Evolutionary conservation across 2,329 filamentous ascomycete species (phyloP), one percentile per base, ranked within the genome.

Genomic region (Fusarium lyarnte): DNA sequence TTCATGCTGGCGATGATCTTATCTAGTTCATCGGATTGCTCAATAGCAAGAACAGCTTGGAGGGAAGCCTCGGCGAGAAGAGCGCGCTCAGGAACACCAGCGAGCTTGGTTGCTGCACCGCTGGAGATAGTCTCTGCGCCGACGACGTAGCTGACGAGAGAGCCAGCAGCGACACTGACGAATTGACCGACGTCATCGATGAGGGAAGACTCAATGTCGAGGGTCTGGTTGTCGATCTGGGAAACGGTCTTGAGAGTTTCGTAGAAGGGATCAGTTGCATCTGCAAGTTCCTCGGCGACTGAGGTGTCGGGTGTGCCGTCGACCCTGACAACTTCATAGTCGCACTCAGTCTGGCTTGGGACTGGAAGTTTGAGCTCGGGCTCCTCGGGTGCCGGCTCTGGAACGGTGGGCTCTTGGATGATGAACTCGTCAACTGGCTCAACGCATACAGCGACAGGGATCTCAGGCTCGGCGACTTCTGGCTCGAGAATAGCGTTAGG

Each of bases 1-100:
- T 61, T 54, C 68, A 74, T 74, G 14, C 21, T n/a, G 3, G 58
- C 68, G 19, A 74, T 21, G 16, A 74, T 64, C 29, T 74, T 47
- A 21, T 74, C 63, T 13, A 74, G 53, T 36, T 74, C 70, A 4
- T 58, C 17, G 3, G 70, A 74, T 8, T 74, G 58, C 13, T 74
- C 52, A 1, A 72, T 65, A 2, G 70, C 68, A 2, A 74, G 19
- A 1, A 74, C 58, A 23, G 68, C 68, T 5, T 74, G 64, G 0
- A 74, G 52, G 38, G 70, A 63, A 0, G 68, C 70, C 6, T 74
- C 68, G 2, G 72, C 62, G 8, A 63, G 53, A 1, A 63, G 53
- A 4, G 42, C 42, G 3, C 21, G 35, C 21, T 63, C 59, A 6
- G 59, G 7, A 3, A 63, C 36, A 11, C 59, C 35, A 1, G 31